Base-by-base conservation (phyloP, 129 eudicot species). In the Arctium minus region DNA sequence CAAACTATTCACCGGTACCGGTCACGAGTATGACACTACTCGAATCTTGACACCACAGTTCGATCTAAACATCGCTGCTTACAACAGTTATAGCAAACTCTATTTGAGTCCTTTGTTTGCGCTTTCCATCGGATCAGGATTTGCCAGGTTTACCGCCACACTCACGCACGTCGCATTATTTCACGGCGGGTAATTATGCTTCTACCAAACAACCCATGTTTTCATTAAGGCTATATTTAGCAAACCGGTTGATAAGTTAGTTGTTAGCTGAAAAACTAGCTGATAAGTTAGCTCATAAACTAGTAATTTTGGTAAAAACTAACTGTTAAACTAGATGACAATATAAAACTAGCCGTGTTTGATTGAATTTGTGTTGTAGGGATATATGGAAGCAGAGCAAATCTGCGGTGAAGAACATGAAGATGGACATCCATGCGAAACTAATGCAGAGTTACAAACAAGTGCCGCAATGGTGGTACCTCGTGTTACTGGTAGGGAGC, bases 401-500 rank as follows among this genome's bases (percentile, higher is more conserved):
- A 84, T 86, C 98, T 6, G 99, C 98, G 8, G 89, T 83, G 80
- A 82, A 91, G 78, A 96, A 93, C 37, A 84, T 64, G 4, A 96
- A 91, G 83, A 4, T 89, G 17, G 95, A 96, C 80, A 89, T 93
- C 33, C 97, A 96, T 39, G 83, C 92, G 11, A 90, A 93, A 79
- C 53, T 96, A 86, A 96, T 96, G 98, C 86, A 79, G 82, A 89
- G 86, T 83, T 96, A 96, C 89, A 91, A 90, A 78, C 87, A 89
- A 83, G 99, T 96, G 32, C 99, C 99, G 29, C 93, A 96, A 38
- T 96, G 92, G 91, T 96, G 99, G 99, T 96, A 87, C 85, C 92
- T 92, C n/a, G 82, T 84, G 81, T 69, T 96, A 60, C 67, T 96
- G 69, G 22, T 82, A 0, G 93, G 93, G n/a, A 96, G 99, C 88